These are phyloP conservation scores for Groenewaldozyma auringiensis DNA, from an alignment of 1,139 yeast species.

Conservation along the genomic window DNA sequence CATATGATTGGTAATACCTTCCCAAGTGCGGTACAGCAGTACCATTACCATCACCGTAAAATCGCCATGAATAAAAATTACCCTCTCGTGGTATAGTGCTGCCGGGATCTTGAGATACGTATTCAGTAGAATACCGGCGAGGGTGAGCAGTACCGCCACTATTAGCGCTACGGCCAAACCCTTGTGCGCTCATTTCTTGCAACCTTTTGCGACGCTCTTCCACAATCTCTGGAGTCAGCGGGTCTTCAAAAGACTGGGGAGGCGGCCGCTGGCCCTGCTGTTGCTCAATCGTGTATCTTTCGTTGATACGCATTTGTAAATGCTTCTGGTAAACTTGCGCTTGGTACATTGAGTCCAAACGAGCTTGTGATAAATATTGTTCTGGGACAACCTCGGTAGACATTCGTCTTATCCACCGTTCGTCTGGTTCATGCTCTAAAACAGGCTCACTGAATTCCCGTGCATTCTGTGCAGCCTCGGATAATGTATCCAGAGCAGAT, in stretches of 20 bases:
- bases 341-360: background rate
- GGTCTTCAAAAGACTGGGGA: background rate
- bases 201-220: background rate
- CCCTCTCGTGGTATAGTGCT: background rate
- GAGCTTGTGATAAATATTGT: too few species aligned
- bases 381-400: background rate
- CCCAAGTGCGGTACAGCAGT: background rate
- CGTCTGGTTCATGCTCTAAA: background rate
- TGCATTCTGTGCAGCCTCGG: background rate
- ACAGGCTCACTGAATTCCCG: background rate
- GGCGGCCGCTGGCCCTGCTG: background rate
- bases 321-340: background rate
- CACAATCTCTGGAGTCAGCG: background rate
- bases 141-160: background rate
- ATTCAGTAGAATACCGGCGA: background rate
- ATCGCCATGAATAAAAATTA: background rate
- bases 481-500: background rate
- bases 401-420: background rate
- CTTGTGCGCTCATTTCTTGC: background rate
- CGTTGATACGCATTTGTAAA: background rate
- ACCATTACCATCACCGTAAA: background rate
- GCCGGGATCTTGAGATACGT: background rate
- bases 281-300: background rate
- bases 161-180: too few species aligned
- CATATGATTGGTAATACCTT: background rate